These are phyloP conservation scores for Coemansia sp. DNA, from an alignment of 192 early-diverging fungal genomes.

Conservation along the genomic window DNA sequence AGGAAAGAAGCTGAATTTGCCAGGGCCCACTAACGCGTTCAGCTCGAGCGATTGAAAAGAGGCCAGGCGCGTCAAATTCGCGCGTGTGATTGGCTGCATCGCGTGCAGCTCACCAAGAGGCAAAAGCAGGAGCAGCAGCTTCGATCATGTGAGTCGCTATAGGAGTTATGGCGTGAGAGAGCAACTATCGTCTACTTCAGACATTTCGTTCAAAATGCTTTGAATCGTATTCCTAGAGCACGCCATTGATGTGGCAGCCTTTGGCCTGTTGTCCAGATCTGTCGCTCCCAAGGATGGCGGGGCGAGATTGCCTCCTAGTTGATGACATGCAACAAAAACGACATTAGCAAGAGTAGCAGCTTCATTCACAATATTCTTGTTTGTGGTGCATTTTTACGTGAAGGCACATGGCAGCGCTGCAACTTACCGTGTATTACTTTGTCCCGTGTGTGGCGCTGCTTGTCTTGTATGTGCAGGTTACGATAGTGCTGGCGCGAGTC, in stretches of 20 bases:
- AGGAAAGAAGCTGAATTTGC: not conserved
- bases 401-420: not conserved
- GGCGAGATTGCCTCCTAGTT: too few species aligned
- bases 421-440: not conserved
- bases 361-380: not conserved
- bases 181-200: too few species aligned
- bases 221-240: constrained; percentile 27
- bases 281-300: too few species aligned
- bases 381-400: not conserved
- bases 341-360: too few species aligned
- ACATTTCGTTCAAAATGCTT: constrained; percentile 32
- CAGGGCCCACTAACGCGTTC: not conserved
- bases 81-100: not conserved
- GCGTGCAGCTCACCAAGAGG: not conserved
- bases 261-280: not conserved
- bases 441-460: constrained; percentile 16
- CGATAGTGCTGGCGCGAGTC: constrained; percentile 45
- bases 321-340: too few species aligned
- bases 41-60: too few species aligned
- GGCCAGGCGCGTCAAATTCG: not conserved
- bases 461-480: constrained; percentile 38
- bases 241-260: not conserved
- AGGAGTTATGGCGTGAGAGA: not conserved
- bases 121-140: not conserved
- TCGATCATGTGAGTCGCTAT: not conserved